Evolutionary conservation across 768 basidiomycete genomes (phyloP), one percentile per base, ranked within the genome.

Genomic region (Podaxis mareebaensis): DNA sequence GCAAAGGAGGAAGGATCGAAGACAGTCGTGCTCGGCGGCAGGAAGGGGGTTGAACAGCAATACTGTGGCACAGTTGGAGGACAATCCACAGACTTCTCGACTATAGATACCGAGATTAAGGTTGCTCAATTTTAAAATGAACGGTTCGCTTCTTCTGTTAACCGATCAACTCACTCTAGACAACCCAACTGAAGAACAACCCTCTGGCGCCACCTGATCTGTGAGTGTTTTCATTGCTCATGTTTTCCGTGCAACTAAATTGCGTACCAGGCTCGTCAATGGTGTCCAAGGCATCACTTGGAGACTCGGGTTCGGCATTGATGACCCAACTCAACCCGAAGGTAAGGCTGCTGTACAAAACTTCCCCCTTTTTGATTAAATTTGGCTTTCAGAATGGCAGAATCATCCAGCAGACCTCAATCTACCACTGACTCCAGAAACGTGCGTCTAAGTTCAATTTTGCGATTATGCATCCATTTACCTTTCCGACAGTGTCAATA

Each of bases 51-150:
- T 2, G 71, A 72, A 53, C 86, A 87, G 69, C 79, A 86, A 67
- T 88, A 85, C 67, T 85, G 84, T 67, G 87, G 87, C 13, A 83
- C 80, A 53, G 85, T 88, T 54, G 86, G 85, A 17, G 87, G 86
- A 0, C 83, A 89, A 71, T 85, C 84, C 0, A 83, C 83, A 4
- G 82, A 85, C 71, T 88, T 83, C 70, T 79, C 81, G 2, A 81
- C 79, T 8, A 85, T 88, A 6, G 85, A 88, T 67, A 85, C 85
- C 5, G 82, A 87, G 69, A 76, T 87, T 64, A 87, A 86, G 81
- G 80, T 77, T 67, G 49, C 70, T 2, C 10, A 38, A 48, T 39
- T 13, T 51, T 33, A 6, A 6, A 26, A 52, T 22, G 15, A 52
- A 30, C 20, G 10, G 40, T 33, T 60, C 10, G 28, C 38, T 46